Evolutionary conservation across 2,329 filamentous ascomycete species (phyloP).

Genomic region (Gliomastix tumulicola): DNA sequence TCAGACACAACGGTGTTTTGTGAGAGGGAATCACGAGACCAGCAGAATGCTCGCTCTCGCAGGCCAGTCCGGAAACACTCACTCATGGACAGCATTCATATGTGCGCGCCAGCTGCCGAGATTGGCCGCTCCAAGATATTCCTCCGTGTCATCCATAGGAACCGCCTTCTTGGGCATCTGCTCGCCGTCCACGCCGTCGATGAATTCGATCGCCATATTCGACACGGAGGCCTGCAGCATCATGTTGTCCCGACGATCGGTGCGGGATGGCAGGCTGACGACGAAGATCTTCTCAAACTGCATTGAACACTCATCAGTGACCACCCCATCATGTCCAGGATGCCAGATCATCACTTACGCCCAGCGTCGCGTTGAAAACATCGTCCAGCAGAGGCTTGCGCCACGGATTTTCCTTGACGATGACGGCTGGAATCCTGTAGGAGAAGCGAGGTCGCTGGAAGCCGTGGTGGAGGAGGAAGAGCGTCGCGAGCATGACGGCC

Average conservation of each 20-base stretch:
- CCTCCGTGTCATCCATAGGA: conserved; percentile 20
- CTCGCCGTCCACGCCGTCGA: conserved; percentile 34
- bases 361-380: not conserved
- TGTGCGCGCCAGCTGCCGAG: conserved; percentile 31
- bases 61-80: conserved; percentile 19
- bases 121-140: conserved; percentile 15
- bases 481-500: no score
- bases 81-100: conserved; percentile 27
- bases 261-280: conserved; percentile 41
- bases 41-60: conserved; percentile 15
- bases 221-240: conserved; percentile 37
- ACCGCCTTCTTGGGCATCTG: conserved; percentile 27
- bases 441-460: no score
- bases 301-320: not conserved
- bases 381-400: no score
- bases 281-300: conserved; percentile 47
- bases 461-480: no score
- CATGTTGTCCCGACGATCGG: conserved; percentile 44
- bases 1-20: not conserved
- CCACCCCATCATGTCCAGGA: no score
- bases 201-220: conserved; percentile 34
- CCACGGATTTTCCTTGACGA: no score
- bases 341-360: not conserved
- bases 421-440: no score
- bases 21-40: not conserved